Percentiles rank a stretch among this genome's conserved stretches.
phyloP scores from a whole-genome alignment of 2,329 filamentous ascomycete species.

The Myrmaecium sp. region DNA sequence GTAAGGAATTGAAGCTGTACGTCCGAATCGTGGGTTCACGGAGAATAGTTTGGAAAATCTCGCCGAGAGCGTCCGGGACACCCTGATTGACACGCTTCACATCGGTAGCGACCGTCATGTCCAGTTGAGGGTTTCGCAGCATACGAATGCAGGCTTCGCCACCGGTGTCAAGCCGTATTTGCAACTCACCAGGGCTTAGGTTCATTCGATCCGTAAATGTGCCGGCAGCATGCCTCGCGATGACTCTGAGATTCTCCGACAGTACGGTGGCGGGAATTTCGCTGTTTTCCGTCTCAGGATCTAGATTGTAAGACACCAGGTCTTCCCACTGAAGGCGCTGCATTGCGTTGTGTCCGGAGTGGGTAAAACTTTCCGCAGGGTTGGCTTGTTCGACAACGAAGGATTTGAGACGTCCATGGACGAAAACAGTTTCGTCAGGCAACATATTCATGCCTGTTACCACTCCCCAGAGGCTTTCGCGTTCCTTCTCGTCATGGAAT shows the following conservation, averaged over 20 bases:
- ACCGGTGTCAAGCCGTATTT: constrained; percentile 26
- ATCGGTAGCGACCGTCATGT: constrained; percentile 59
- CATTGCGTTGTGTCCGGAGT: constrained; percentile 23
- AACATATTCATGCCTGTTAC: constrained; percentile 56
- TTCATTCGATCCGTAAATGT: constrained; percentile 74
- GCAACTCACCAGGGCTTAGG: constrained; percentile 34
- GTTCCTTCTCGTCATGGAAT: constrained; percentile 57
- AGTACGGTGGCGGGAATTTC: constrained; percentile 51
- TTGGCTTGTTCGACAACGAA: constrained; percentile 46
- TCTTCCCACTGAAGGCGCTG: constrained; percentile 44
- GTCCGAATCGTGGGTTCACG: constrained; percentile 51
- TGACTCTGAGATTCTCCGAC: constrained; percentile 57
- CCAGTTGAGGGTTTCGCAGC: constrained; percentile 52
- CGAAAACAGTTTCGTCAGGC: constrained; percentile 51
- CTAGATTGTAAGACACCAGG: constrained; percentile 55
- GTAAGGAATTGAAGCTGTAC: constrained; percentile 28
- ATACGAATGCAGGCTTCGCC: constrained; percentile 19
- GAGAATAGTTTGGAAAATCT: constrained; percentile 42
- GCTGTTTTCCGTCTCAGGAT: constrained; percentile 36
- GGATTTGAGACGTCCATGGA: constrained; percentile 48
- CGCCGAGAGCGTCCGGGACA: constrained; percentile 42
- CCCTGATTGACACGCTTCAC: constrained; percentile 15
- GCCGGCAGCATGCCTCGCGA: constrained; percentile 59
- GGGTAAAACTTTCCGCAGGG: constrained; percentile 27
- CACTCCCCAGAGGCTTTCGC: constrained; percentile 53